A percentile compares a stretch with the other conserved stretches of the same genome.
These are phyloP conservation scores for Ogataea sp. DNA, from an alignment of 805 yeast species.

Conservation along the genomic window DNA sequence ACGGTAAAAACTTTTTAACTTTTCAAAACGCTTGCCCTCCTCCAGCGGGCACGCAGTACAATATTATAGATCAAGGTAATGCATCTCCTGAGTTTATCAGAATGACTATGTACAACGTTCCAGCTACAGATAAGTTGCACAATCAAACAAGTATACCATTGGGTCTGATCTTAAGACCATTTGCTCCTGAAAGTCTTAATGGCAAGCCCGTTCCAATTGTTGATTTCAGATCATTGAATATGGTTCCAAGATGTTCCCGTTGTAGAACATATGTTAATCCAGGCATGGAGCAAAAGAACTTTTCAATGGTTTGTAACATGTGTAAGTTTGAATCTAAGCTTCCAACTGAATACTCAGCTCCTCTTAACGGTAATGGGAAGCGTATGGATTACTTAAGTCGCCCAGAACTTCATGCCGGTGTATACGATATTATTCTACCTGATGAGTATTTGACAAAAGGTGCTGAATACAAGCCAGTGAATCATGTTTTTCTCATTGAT, in stretches of 20 bases:
- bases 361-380: constrained; percentile 51
- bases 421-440: constrained; percentile 81
- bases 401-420: constrained; percentile 77
- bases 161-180: constrained; percentile 76
- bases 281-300: constrained; percentile 58
- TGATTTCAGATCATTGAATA: constrained; percentile 46
- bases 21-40: constrained; percentile 81
- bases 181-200: constrained; percentile 51
- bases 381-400: constrained; percentile 55
- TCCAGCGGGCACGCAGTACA: constrained; percentile 62
- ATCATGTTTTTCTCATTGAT: constrained; percentile 70
- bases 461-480: constrained; percentile 40
- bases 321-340: constrained; percentile 71
- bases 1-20: constrained; percentile 49
- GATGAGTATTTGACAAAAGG: constrained; percentile 51
- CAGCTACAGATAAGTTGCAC: constrained; percentile 63
- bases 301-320: constrained; percentile 72
- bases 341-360: constrained; percentile 58
- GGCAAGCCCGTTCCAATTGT: constrained; percentile 58
- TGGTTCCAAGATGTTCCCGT: constrained; percentile 85
- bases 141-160: constrained; percentile 69
- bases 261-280: constrained; percentile 91
- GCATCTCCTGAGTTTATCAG: constrained; percentile 76
- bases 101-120: constrained; percentile 75
- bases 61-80: constrained; percentile 73